Evolutionary conservation across 2,329 filamentous ascomycete genomes (phyloP), one percentile per base, ranked within the genome.

Genomic region (Talaromyces verruculosus): DNA sequence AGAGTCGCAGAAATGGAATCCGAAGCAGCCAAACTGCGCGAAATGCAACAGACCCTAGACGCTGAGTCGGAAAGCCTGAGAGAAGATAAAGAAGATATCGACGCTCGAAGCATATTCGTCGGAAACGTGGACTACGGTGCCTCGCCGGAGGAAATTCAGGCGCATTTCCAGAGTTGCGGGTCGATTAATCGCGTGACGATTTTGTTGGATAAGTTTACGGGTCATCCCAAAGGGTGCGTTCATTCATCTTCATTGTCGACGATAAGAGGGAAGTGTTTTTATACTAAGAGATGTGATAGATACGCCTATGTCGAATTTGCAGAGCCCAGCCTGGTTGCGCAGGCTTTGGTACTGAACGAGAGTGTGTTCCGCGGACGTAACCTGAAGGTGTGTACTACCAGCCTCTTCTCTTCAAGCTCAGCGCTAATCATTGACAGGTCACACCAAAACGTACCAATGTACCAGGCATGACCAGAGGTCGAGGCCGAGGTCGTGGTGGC

Each of bases 271-370:
- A 15, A 37, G 8, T 7, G 5, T 6, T 30, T 35, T 55, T 28
- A 62, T 69, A 65, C 69, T 74, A 65, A 74, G 49, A 53, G 41
- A 17, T 64, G 80, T 55, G 30, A 78, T 80, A 97, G 93, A 70
- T 99, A 99, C 82, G 95, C 95, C 75, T 99, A 99, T 81, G 95
- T 99, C 74, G 95, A 99, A 81, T 99, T 99, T 77, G 90, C 92
- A 67, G 95, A 98, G 81, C 93, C 95, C 59, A 93, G 88, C 79
- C 85, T 97, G 68, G 94, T 99, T 69, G 92, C 92, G 58, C 92
- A 96, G 78, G 95, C 95, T 30, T 86, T 99, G 68, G 93, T 98
- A 47, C 84, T 99, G 66, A 98, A 99, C 78, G 95, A 99, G 81
- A 97, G 93, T 79, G 85, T 96, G 66, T 97, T 99, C 82, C 93